Evolutionary conservation across 2,329 filamentous ascomycete genomes (phyloP).

Genomic region (Aspergillus costaricaensis): DNA sequence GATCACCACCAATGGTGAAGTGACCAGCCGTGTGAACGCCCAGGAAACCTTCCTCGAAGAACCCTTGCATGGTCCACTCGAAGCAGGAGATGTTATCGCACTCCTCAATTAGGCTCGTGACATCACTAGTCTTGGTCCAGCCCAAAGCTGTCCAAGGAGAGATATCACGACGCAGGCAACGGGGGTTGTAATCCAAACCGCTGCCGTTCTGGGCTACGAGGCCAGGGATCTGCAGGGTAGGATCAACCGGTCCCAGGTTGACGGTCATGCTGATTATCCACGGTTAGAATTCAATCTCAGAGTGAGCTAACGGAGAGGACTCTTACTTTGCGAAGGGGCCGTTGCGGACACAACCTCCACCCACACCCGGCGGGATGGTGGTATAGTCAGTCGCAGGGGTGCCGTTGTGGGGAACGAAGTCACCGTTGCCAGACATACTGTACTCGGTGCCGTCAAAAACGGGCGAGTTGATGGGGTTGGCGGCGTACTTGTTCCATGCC

Average conservation of each 20-base stretch:
- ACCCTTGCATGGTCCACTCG: conserved; percentile 25
- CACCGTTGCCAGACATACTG: conserved; percentile 50
- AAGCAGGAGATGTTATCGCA: conserved; percentile 27
- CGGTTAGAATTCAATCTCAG: background rate
- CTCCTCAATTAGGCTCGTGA: conserved; percentile 23
- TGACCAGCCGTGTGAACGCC: conserved; percentile 51
- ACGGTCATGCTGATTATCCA: conserved; percentile 25
- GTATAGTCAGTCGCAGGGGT: conserved; percentile 30
- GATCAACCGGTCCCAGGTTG: conserved; percentile 33
- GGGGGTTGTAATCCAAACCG: conserved; percentile 33
- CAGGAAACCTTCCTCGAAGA: conserved; percentile 34
- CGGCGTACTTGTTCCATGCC: conserved; percentile 39
- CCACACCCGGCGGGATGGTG: conserved; percentile 29
- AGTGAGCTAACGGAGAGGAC: background rate
- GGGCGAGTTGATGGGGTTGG: conserved; percentile 32
- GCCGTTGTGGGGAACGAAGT: conserved; percentile 26
- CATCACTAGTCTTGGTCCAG: conserved; percentile 22
- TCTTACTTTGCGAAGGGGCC: conserved; percentile 4
- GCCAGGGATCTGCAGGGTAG: conserved; percentile 19
- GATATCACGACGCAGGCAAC: conserved; percentile 34
- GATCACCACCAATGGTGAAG: conserved; percentile 49
- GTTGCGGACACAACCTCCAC: conserved; percentile 19
- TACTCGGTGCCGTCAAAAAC: conserved; percentile 43
- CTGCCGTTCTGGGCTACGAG: conserved; percentile 18
- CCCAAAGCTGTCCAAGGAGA: conserved; percentile 18